Evolutionary conservation across 2,329 filamentous ascomycete genomes (phyloP), one percentile per base, ranked within the genome.

Genomic region (Penicillium sp.): DNA sequence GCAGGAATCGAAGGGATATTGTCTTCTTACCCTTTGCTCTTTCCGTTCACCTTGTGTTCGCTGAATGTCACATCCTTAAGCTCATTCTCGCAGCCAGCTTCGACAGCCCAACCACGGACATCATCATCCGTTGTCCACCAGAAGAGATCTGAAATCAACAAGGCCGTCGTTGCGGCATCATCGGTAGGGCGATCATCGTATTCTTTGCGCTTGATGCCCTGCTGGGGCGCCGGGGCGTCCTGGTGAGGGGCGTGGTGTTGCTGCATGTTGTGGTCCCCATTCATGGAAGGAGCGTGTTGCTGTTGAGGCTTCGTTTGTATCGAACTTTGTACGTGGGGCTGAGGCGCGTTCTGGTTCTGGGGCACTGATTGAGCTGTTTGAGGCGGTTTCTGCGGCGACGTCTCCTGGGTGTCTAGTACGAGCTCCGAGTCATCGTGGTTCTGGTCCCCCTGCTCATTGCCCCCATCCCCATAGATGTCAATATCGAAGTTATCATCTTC

Each of bases 71-170:
- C 82, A 51, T 97, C 93, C 61, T 87, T 89, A 14, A 97, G 73
- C 61, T 95, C 88, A 37, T 84, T 79, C 67, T 97, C 93, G 57
- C 82, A 87, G 2, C 79, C 80, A n/a, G 86, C 87, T 55, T 87
- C 79, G 55, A 83, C 82, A 20, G 86, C 77, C 87, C 89, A 96
- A 41, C 86, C 87, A 43, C 93, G 86, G 46, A 98, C 81, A 59
- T 97, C 89, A 63, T 98, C 93, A 64, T 98, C 93, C 2, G 87
- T 95, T 24, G 84, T 90, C 91, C 91, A 97, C 93, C 93, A 98
- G 67, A 87, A 86, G 8, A 98, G 75, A 40, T 97, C 93, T 2
- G 88, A 90, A 44, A 97, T 81, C 67, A 95, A 82, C 24, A 97
- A 72, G 0, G 90, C 89, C 20, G 82, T 75, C 4, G 79, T 82